A percentile compares a stretch with the other conserved stretches of the same genome.
Conservation (phyloP, 805 yeast species). For the Candida ponderosae region DNA sequence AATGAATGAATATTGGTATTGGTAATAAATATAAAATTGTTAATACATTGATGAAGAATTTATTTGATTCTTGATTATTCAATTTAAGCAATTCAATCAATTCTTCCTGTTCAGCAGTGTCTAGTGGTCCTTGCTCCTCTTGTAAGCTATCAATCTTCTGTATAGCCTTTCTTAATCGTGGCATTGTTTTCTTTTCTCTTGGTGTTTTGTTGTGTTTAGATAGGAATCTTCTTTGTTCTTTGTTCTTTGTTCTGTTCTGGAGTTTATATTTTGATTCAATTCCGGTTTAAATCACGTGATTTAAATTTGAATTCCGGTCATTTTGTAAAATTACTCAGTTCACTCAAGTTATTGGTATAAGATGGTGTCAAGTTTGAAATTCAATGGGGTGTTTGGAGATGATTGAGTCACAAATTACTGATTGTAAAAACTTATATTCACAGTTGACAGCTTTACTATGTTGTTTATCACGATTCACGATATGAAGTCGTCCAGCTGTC, state of each 20-base stretch:
- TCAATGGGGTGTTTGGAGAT: no score
- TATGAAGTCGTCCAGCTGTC: not conserved
- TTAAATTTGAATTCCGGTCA: no score
- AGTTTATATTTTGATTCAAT: no score
- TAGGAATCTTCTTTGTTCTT: not conserved
- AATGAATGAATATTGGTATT: conserved; percentile 6
- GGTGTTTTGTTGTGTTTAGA: conserved; percentile 11
- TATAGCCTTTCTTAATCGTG: conserved; percentile 3
- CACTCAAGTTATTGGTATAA: no score
- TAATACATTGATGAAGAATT: conserved; percentile 9
- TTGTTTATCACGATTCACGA: not conserved
- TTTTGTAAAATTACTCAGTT: no score
- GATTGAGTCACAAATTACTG: conserved; percentile 15
- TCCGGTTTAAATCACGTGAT: no score
- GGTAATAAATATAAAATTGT: conserved; percentile 10
- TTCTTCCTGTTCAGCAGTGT: conserved; percentile 24
- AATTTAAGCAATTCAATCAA: conserved; percentile 9
- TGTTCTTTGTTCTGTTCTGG: no score
- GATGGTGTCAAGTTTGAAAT: no score
- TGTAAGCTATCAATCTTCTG: conserved; percentile 6
- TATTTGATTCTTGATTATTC: conserved; percentile 6
- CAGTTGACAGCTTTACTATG: not conserved
- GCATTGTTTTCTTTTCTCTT: conserved; percentile 4
- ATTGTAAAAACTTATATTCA: conserved; percentile 13
- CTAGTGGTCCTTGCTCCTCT: conserved; percentile 10